Base-by-base conservation (phyloP, 2,329 filamentous ascomycete genomes). In the Hysterium pulicare region DNA sequence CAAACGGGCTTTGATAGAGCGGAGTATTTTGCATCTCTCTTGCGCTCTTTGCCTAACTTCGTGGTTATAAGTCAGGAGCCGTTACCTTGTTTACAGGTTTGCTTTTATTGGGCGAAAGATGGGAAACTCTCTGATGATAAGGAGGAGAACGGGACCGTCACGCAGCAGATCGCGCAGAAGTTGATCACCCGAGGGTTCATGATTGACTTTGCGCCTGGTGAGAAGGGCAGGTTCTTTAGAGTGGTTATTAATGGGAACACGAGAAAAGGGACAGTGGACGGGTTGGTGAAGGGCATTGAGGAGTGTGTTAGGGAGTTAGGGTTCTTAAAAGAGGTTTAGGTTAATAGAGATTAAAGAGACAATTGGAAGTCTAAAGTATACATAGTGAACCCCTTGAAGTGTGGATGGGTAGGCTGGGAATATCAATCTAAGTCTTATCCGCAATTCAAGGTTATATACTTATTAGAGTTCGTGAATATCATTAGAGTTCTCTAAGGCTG, bases 71-170 rank as follows among this genome's bases (percentile, higher is more conserved):
- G 82, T 9, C 75, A 80, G 42, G 84, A 86, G 55, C 87, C 89
- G 20, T 84, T 90, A 35, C 64, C 62, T 11, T 97, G 91, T 68
- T 71, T 95, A 62, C 93, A 97, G 70, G 86, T 97, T 17, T 96
- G 91, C 72, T 97, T 97, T 66, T 95, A 95, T 65, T 90, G 87
- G 58, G 81, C 84, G 0, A 80, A 80, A 0, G 72, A 72, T 1
- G 79, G 82, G 2, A 55, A 66, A 44, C 49, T 86, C 42, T 59
- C 66, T 2, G 57, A 59, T 10, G 70, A 73, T 42, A 53, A 45
- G 43, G 69, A 71, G 42, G 64, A 61, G 39, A 85, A 84, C 59
- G 76, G 75, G 39, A 69, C 64, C 52, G 61, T 73, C 5, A 87
- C 83, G 4, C 73, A 72, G 50, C 64, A 68, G 30, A 75, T 86